Base-by-base conservation (phyloP, 148 eudicot genomes). In the Rhododendron ovatum region DNA sequence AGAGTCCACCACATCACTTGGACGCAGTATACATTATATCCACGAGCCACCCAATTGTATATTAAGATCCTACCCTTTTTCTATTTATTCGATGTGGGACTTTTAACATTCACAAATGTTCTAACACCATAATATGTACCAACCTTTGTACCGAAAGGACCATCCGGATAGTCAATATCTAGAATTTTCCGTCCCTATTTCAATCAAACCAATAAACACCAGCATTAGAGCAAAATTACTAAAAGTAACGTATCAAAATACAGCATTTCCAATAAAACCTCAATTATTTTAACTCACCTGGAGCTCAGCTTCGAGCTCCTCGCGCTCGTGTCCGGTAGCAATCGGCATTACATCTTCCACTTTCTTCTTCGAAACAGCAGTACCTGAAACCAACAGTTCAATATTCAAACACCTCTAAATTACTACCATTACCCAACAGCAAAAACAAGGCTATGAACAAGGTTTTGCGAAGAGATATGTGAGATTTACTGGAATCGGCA, bases 141-240 rank as follows among this genome's bases (percentile, higher is more conserved):
- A n/a, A 94, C 99, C 98, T 96, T 96, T 61, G 98, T 95, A 86
- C 99, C 99, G 82, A 96, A 96, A 55, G 99, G 99, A 85, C 99
- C 99, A n/a, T 14, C 88, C 7, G 98, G 99, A 82, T 88, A 85
- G 84, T 96, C 84, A 26, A 96, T 93, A 83, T 91, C 98, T 88
- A 93, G 88, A 82, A 96, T 78, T 81, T 94, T 89, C 87, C 88
- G 91, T 86, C 99, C 99, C 99, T 96, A 86, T 84, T 57, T 13
- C 80, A 85, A 3, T 4, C 84, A 78, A 76, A 61, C 13, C 18
- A 80, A 41, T 2, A 43, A 55, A 33, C 53, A 82, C 18, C 81
- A 43, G 5, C 30, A 53, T 74, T 11, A 59, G n/a, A 59, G 8
- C 1, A 59, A 59, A 59, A 20, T 59, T 35, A 84, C 81, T 53